Percentiles rank a stretch among this genome's conserved stretches.
Conservation (phyloP, 495 filamentous ascomycete species). For the Cryomyces minteri region DNA sequence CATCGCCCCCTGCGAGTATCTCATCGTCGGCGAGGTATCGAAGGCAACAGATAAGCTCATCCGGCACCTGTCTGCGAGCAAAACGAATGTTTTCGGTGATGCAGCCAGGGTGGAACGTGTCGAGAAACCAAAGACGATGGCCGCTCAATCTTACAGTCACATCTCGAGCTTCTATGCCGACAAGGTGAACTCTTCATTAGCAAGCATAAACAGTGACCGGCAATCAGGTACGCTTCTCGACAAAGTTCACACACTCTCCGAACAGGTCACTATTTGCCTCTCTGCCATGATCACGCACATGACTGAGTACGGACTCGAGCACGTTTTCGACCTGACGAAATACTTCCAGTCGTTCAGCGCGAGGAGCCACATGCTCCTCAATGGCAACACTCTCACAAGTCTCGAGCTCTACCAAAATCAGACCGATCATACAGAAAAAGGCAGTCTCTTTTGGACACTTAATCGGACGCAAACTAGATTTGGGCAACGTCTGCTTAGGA, state of each 20-base stretch:
- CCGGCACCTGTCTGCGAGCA: slow-evolving; percentile 73
- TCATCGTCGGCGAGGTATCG: slow-evolving; percentile 87
- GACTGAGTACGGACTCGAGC: slow-evolving; percentile 82
- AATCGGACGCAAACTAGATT: slow-evolving; percentile 87
- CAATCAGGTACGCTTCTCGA: slow-evolving; percentile 46
- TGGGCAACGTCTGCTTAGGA: slow-evolving; percentile 70
- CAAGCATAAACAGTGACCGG: not conserved
- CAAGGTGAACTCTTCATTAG: slow-evolving; percentile 39
- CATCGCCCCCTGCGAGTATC: slow-evolving; percentile 86
- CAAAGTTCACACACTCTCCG: slow-evolving; percentile 68
- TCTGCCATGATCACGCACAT: slow-evolving; percentile 95
- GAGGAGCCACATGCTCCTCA: slow-evolving; percentile 87
- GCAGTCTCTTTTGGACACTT: slow-evolving; percentile 88
- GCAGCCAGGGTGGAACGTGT: slow-evolving; percentile 67
- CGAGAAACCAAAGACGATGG: slow-evolving; percentile 61
- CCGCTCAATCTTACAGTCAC: slow-evolving; percentile 69
- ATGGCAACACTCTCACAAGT: slow-evolving; percentile 86
- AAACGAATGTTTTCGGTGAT: slow-evolving; percentile 87
- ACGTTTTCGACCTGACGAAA: slow-evolving; percentile 92
- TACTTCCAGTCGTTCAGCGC: slow-evolving; percentile 96
- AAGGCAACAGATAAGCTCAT: slow-evolving; percentile 89
- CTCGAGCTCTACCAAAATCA: slow-evolving; percentile 93
- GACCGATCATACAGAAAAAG: slow-evolving; percentile 70
- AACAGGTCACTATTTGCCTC: slow-evolving; percentile 76
- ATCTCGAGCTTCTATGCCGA: slow-evolving; percentile 88